Evolutionary conservation across 2,329 filamentous ascomycete genomes (phyloP), one percentile per base, ranked within the genome.

Genomic region (Pseudocercospora pini-densiflorae): DNA sequence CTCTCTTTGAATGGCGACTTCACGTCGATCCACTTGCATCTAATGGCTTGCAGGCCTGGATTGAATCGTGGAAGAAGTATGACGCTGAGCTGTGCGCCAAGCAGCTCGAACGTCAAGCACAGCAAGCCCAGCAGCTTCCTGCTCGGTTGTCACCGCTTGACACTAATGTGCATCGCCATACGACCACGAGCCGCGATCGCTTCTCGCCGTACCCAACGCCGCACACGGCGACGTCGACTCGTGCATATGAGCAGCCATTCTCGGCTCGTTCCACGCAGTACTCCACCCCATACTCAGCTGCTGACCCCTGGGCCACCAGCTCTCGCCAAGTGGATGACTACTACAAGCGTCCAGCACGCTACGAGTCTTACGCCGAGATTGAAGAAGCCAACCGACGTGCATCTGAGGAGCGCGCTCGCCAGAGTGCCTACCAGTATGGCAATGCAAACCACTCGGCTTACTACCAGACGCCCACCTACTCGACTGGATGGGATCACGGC

Each of bases 1-100:
- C 88, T 63, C 89, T 90, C 49, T 95, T 96, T 77, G 85, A 88
- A 72, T 97, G 92, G 90, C 86, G 89, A 71, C 88, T 97, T 62
- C 95, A 97, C 77, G 91, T 95, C 77, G 93, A 96, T 76, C 89
- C 94, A 29, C 87, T 92, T 70, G 87, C 89, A 73, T 89, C 90
- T 76, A 89, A 93, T 75, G 93, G 89, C 36, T 90, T 90, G 77
- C 80, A 83, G 58, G 84, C 85, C 31, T 92, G 89, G 89, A 82
- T 87, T 53, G 81, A 84, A 64, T 88, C 88, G 74, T 92, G 90
- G 90, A 85, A 88, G 64, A 85, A 85, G 29, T 91, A 88, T 81
- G 83, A 87, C 71, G 79, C 80, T 16, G 65, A 69, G 53, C 61
- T 59, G 24, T 63, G 63, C 49, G 60, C 61, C 29, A 61, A 59